Evolutionary conservation across 1,284 basidiomycete species (phyloP).

Genomic region (Butyriboletus appendiculatus): DNA sequence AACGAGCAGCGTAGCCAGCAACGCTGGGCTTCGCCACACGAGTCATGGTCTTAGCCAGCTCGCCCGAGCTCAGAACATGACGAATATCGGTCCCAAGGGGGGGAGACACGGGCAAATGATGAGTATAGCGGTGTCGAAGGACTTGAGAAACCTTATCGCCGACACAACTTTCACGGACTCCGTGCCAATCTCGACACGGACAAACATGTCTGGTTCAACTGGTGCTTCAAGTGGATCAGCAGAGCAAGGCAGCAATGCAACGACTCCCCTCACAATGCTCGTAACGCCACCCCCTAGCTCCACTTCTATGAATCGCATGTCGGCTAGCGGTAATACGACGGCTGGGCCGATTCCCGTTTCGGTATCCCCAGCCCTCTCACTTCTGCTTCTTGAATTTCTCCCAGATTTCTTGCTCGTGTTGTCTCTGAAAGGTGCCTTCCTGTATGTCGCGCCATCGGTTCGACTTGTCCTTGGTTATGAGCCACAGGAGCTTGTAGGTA

Average conservation of each 20-base stretch:
- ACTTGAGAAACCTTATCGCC: conserved; percentile 42
- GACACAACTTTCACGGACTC: conserved; percentile 41
- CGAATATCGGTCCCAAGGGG: conserved; percentile 25
- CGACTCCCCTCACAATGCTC: conserved; percentile 24
- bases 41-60: conserved; percentile 12
- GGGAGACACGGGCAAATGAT: conserved; percentile 39
- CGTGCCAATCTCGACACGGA: conserved; percentile 36
- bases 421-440: conserved; percentile 90
- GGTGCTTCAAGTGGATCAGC: conserved; percentile 10
- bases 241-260: conserved; percentile 15
- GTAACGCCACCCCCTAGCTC: conserved; percentile 11
- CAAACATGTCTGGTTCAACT: conserved; percentile 33
- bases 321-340: conserved; percentile 2
- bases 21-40: neutral
- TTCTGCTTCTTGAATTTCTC: conserved; percentile 67
- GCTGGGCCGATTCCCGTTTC: conserved; percentile 39
- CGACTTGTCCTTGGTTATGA: conserved; percentile 76
- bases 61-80: conserved; percentile 18
- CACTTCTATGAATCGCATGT: conserved; percentile 16
- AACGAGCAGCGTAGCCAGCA: neutral
- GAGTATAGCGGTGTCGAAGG: conserved; percentile 41
- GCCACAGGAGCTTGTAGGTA: conserved; percentile 81
- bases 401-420: conserved; percentile 89
- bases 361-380: conserved; percentile 44
- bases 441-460: conserved; percentile 89